Conservation (phyloP, 2,329 filamentous ascomycete species). For the Exophiala alcalophila region DNA sequence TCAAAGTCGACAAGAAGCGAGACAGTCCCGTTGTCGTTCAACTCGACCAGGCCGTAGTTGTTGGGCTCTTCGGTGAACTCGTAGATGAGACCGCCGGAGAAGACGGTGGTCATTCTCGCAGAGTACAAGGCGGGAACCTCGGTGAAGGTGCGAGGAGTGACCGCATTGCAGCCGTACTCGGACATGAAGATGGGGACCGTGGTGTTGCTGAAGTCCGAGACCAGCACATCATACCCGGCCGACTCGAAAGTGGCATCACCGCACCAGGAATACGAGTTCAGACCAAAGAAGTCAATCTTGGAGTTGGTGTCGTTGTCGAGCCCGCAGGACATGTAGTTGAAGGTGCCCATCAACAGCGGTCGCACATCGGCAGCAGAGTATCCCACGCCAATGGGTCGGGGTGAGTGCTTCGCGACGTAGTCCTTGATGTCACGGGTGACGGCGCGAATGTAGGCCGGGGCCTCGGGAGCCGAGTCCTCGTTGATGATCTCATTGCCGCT, state of each 20-base stretch:
- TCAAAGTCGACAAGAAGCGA: slow-evolving; percentile 64
- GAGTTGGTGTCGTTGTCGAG: slow-evolving; percentile 50
- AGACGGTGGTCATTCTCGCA: slow-evolving; percentile 55
- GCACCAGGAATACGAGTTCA: slow-evolving; percentile 70
- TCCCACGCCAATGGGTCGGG: slow-evolving; percentile 61
- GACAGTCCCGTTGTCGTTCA: slow-evolving; percentile 58
- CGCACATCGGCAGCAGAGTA: slow-evolving; percentile 67
- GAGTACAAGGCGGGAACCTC: slow-evolving; percentile 62
- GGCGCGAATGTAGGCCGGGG: slow-evolving; percentile 60
- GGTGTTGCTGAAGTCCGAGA: slow-evolving; percentile 56
- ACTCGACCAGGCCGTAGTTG: slow-evolving; percentile 57
- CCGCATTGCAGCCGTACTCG: slow-evolving; percentile 64
- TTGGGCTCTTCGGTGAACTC: slow-evolving; percentile 50
- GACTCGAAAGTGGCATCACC: slow-evolving; percentile 55
- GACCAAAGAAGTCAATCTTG: slow-evolving; percentile 62
- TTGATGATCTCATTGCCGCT: slow-evolving; percentile 68
- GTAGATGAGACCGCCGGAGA: slow-evolving; percentile 58
- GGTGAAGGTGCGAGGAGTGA: slow-evolving; percentile 56
- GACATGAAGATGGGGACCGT: slow-evolving; percentile 64
- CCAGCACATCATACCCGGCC: slow-evolving; percentile 56
- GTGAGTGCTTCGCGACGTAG: slow-evolving; percentile 60
- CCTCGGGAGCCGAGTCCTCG: slow-evolving; percentile 52
- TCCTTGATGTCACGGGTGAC: slow-evolving; percentile 66
- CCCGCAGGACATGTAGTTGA: slow-evolving; percentile 60
- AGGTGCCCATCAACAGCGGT: slow-evolving; percentile 58